Evolutionary conservation across 164 flowering plant species (phyloP), one percentile per base, ranked within the genome.

Genomic region (Nelumbo lutea): DNA sequence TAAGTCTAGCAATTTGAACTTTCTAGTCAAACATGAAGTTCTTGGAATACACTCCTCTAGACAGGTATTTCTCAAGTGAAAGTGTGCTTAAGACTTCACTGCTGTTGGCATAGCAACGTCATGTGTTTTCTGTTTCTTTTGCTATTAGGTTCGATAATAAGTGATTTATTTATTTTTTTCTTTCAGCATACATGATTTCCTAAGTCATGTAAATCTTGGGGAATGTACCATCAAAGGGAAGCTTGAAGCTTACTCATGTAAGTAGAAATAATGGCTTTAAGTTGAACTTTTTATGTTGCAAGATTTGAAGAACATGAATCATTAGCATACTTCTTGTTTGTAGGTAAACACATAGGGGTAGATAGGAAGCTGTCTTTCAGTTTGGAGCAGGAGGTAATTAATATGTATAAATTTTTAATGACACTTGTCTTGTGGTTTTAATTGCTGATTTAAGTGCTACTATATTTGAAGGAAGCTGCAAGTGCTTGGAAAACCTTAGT

Each of bases 161-260:
- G 27, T 1, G 5, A 13, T 65, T 59, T 4, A 71, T 62, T 50
- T 6, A 6, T 64, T 73, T 74, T n/a, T 27, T 27, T 27, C 27
- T 51, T 80, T 14, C 86, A 95, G 98, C 52, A 78, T 95, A 59
- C 89, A 87, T 79, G 84, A 83, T 70, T 94, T 89, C 76, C 73
- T 91, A 70, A 79, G 80, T 63, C 82, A 83, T 71, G 77, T 91
- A 40, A 87, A 86, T 75, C 86, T 94, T 64, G 98, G 98, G 60
- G 96, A 90, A 68, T 88, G 90, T 6, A 80, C 88, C 10, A 82
- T 94, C 69, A 87, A 82, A 80, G 96, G 93, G 66, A 80, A 81
- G 53, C 85, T 94, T 66, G 97, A 91, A 83, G 97, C 96, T 62
- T 94, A 90, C 79, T 90, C 97, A 50, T 94, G 98, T 94, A 77